Evolutionary conservation across 768 basidiomycete genomes (phyloP), one percentile per base, ranked within the genome.

Genomic region (Epithele typhae): DNA sequence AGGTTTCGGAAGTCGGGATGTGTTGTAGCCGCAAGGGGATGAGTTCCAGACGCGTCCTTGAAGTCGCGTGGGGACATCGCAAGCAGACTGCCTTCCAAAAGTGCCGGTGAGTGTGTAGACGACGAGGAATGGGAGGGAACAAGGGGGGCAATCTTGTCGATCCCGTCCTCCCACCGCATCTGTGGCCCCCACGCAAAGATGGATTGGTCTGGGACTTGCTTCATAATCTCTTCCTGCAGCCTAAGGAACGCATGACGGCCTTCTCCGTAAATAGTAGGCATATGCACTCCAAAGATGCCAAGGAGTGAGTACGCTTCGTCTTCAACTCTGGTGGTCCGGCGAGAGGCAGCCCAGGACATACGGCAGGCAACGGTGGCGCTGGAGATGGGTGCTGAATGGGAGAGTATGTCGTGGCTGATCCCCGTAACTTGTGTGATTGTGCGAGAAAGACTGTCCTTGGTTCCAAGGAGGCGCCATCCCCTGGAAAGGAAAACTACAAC

Each of bases 201-300:
- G 2, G 40, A 18, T 10, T 27, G 25, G 17, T 41, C 40, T 27
- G 40, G 40, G n/a, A 41, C 7, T 10, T 27, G 40, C 18, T 41
- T 41, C 25, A 41, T 25, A 17, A 41, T 41, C 18, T 41, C 40
- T 19, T 41, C 40, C 24, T 41, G 40, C 17, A 41, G 40, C n/a
- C 40, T 15, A 11, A 41, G n/a, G 18, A 41, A 41, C 3, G 40
- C 40, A 14, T 19, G 30, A 17, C 25, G n/a, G 3, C 40, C 40
- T 19, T 41, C 40, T 3, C 40, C 40, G 17, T 41, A 41, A 17
- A 32, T 32, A 3, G 40, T 41, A 10, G 40, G 27, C 40, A 41
- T 25, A 12, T 41, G 15, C 19, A 41, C 27, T 1, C 40, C 40
- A 19, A 41, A 41, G 18, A 41, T 17, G 2, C 40, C 40, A 25